Evolutionary conservation across 495 filamentous ascomycete genomes (phyloP), one percentile per base, ranked within the genome.

Genomic region (Cercophora sp.): DNA sequence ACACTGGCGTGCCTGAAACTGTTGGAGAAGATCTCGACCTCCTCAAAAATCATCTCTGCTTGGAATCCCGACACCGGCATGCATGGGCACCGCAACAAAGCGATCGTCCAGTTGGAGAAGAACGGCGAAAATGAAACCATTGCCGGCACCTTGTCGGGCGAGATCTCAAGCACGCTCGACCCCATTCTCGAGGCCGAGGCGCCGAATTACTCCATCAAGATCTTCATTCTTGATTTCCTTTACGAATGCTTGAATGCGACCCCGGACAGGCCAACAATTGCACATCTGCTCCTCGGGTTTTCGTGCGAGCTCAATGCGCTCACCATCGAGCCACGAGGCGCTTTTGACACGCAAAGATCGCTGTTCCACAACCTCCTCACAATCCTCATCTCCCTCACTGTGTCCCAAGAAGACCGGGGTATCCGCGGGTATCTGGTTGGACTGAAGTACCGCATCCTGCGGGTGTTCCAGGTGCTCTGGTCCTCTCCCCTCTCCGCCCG

Each of bases 271-370:
- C 90, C 92, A 4, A 92, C 84, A 13, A 81, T 97, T 40, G 91
- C 92, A 2, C 93, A 99, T 67, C 75, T 93, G 36, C 70, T 99
- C 16, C 85, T 99, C 18, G 93, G 93, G 0, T 96, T 99, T 63
- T 74, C 76, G 25, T 91, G 88, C 59, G 77, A 81, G 20, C 76
- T 83, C 18, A 79, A 79, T 43, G 71, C 74, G n/a, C 69, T 96
- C 15, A 80, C 79, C 43, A 69, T 93, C 20, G 70, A 83, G 37
- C 61, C 79, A 0, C 74, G 79, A 22, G 76, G 89, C 25, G 63
- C 83, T 5, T 91, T 95, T 58, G 77, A 81, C 27, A 65, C 78
- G 16, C 75, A 80, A 20, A 74, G 73, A 43, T 92, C 94, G 5
- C 76, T 99, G 24, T 86, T 97, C 60, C 91, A 99, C 71, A 73